Evolutionary conservation across 345 rosid species (phyloP).

Genomic region (Erodium maritimum): DNA sequence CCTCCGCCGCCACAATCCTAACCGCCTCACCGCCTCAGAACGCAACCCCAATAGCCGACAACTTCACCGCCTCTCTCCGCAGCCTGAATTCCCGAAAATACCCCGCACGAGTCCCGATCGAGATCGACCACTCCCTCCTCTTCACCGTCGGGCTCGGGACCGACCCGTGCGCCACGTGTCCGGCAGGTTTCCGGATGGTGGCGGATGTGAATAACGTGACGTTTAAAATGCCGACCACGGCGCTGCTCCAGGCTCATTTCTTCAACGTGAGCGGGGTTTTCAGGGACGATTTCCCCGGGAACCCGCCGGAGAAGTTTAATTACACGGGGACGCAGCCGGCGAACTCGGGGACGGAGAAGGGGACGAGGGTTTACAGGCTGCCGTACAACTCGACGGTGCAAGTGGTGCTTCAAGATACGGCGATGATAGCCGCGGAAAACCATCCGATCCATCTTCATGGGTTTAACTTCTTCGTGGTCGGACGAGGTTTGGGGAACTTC

Average conservation of each 20-base stretch:
- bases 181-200: slow-evolving; percentile 46
- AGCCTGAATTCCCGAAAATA: slow-evolving; percentile 56
- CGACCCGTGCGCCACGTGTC: slow-evolving; percentile 58
- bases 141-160: slow-evolving; percentile 67
- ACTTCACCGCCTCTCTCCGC: slow-evolving; percentile 32
- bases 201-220: slow-evolving; percentile 68
- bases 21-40: slow-evolving; percentile 41
- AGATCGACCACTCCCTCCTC: slow-evolving; percentile 46
- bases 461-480: slow-evolving; percentile 69
- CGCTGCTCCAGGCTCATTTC: slow-evolving; percentile 71
- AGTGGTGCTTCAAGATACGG: slow-evolving; percentile 71
- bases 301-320: slow-evolving; percentile 36
- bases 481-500: slow-evolving; percentile 67
- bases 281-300: slow-evolving; percentile 63
- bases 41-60: slow-evolving; percentile 49
- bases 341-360: slow-evolving; percentile 49
- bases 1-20: slow-evolving; percentile 22
- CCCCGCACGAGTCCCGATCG: slow-evolving; percentile 57
- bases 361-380: slow-evolving; percentile 60
- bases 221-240: slow-evolving; percentile 52
- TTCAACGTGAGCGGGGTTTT: slow-evolving; percentile 59
- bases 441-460: slow-evolving; percentile 94
- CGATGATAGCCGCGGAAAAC: slow-evolving; percentile 64
- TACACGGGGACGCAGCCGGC: slow-evolving; percentile 54
- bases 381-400: slow-evolving; percentile 57